Percentiles rank a stretch among this genome's conserved stretches.
These are phyloP conservation scores for Fusarium hainanense DNA, from an alignment of 2,329 filamentous ascomycete genomes.

Conservation along the genomic window DNA sequence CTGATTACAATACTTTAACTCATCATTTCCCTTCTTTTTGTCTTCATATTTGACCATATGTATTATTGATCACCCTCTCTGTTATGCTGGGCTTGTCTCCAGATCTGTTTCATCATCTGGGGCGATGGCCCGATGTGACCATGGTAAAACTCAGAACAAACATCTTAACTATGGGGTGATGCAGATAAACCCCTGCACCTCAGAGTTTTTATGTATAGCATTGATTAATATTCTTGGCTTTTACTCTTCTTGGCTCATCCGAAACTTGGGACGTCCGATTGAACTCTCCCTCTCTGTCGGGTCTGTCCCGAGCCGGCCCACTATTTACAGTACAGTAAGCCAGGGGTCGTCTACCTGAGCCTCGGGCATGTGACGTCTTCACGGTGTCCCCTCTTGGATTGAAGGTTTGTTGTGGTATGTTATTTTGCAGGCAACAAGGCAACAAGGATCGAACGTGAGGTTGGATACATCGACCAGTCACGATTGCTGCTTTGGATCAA, in stretches of 20 bases:
- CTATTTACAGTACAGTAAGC: background rate
- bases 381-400: background rate
- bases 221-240: slow-evolving; percentile 1
- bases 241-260: background rate
- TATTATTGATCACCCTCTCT: background rate
- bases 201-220: slow-evolving; percentile 5
- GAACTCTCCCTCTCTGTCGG: background rate
- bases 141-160: slow-evolving; percentile 29
- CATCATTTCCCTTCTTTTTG: no score
- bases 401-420: background rate
- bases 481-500: background rate
- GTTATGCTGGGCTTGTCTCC: background rate
- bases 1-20: background rate
- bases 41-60: no score
- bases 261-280: background rate
- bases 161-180: background rate
- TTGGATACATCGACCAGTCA: background rate
- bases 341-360: background rate
- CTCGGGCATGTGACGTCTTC: background rate
- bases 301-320: background rate
- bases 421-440: background rate
- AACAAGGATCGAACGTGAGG: background rate
- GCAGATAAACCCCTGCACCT: background rate
- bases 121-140: slow-evolving; percentile 23
- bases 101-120: slow-evolving; percentile 22